These are phyloP conservation scores for Teunomyces lycoperdinae DNA, from an alignment of 805 yeast genomes.

Conservation along the genomic window DNA sequence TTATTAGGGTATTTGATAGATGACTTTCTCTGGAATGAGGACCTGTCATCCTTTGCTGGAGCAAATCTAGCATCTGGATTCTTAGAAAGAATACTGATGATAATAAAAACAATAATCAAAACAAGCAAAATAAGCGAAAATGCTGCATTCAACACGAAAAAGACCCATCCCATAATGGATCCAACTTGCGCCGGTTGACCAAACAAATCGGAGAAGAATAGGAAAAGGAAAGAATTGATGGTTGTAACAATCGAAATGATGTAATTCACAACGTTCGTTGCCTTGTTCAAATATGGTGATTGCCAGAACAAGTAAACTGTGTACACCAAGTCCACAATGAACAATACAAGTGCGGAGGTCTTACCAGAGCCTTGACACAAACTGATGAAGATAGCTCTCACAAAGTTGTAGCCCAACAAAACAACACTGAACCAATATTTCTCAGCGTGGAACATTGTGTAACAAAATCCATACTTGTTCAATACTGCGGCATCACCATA, in stretches of 20 bases:
- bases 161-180: slow-evolving; percentile 89
- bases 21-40: slow-evolving; percentile 69
- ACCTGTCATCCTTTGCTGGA: slow-evolving; percentile 89
- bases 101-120: slow-evolving; percentile 63
- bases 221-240: slow-evolving; percentile 77
- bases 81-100: slow-evolving; percentile 64
- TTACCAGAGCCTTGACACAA: slow-evolving; percentile 80
- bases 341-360: slow-evolving; percentile 74
- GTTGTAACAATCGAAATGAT: slow-evolving; percentile 69
- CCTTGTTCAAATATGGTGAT: slow-evolving; percentile 77
- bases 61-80: slow-evolving; percentile 88
- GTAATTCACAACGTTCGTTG: slow-evolving; percentile 77
- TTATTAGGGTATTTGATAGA: slow-evolving; percentile 16
- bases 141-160: slow-evolving; percentile 86
- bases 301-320: slow-evolving; percentile 59
- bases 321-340: slow-evolving; percentile 72
- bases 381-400: slow-evolving; percentile 72
- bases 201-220: slow-evolving; percentile 82
- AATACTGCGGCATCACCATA: slow-evolving; percentile 75
- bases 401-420: slow-evolving; percentile 54
- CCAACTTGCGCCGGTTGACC: slow-evolving; percentile 76
- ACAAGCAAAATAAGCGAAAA: slow-evolving; percentile 73
- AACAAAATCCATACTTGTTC: slow-evolving; percentile 82
- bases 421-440: slow-evolving; percentile 83
- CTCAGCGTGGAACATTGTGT: slow-evolving; percentile 81